Evolutionary conservation across 306 rosid genomes (phyloP).

Genomic region (Dalbergia cultrata): DNA sequence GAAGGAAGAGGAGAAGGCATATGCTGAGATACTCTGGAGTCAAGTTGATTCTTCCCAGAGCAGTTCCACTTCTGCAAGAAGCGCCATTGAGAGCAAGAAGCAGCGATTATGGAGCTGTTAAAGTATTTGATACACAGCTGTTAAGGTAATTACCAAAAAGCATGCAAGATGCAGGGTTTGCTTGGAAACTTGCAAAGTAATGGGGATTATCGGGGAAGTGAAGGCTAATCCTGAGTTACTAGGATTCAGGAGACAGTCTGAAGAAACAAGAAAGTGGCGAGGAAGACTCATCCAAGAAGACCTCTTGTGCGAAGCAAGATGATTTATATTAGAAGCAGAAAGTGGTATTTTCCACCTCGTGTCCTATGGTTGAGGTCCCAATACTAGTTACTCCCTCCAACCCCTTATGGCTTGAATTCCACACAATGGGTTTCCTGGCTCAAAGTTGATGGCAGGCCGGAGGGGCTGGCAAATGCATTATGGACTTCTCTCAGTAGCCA

Average conservation of each 20-base stretch:
- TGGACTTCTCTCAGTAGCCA: background rate
- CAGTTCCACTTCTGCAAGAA: constrained; percentile 46
- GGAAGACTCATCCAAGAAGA: constrained; percentile 11
- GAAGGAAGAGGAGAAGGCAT: constrained; percentile 83
- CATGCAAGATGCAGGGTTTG: constrained; percentile 5
- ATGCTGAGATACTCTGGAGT: constrained; percentile 77
- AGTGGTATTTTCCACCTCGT: constrained; percentile 5
- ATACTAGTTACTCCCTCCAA: background rate
- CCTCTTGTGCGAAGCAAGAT: constrained; percentile 14
- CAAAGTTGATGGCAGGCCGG: too few relatives aligned
- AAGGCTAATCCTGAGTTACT: constrained; percentile 17
- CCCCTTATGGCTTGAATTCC: constrained; percentile 14
- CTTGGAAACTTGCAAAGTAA: constrained; percentile 21
- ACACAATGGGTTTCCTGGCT: background rate
- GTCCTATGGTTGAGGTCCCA: constrained; percentile 23
- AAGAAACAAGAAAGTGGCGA: constrained; percentile 24
- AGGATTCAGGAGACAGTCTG: constrained; percentile 1
- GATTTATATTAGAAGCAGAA: constrained; percentile 32
- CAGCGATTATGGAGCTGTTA: constrained; percentile 7
- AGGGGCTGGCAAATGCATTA: background rate
- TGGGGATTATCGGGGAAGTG: background rate
- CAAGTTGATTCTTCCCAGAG: constrained; percentile 69
- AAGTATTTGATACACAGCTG: constrained; percentile 14
- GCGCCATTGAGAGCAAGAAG: constrained; percentile 34
- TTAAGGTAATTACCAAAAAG: background rate